Conservation (phyloP, 108 stramenopile species). For the Cyclotella atomus region DNA sequence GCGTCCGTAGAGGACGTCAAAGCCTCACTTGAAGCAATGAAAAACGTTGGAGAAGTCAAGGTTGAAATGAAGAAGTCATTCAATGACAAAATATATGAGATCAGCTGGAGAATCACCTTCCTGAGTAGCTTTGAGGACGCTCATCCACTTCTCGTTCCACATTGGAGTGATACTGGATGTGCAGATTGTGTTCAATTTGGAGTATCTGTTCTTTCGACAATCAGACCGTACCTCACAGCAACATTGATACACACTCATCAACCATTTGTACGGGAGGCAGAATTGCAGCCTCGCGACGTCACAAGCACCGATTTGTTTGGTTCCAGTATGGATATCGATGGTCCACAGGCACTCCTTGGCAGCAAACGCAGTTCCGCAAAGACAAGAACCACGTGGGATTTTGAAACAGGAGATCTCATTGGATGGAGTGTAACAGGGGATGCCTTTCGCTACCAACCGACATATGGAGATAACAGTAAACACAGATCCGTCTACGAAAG, state of each 20-base stretch:
- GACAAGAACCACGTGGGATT: constrained; percentile 79
- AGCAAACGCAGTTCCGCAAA: constrained; percentile 57
- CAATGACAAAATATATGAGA: constrained; percentile 31
- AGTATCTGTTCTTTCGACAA: constrained; percentile 33
- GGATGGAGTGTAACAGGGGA: constrained; percentile 78
- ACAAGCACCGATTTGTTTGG: constrained; percentile 52
- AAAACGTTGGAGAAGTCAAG: constrained; percentile 58
- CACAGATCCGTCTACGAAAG: constrained; percentile 58
- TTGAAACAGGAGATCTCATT: constrained; percentile 79
- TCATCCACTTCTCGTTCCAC: constrained; percentile 40
- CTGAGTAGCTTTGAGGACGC: constrained; percentile 41
- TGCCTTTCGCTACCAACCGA: constrained; percentile 78
- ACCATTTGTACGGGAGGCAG: constrained; percentile 27
- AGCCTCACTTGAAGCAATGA: constrained; percentile 48
- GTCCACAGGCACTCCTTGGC: constrained; percentile 58
- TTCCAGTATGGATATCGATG: constrained; percentile 41
- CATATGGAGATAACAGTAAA: constrained; percentile 75
- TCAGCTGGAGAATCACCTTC: constrained; percentile 69
- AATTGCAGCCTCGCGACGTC: constrained; percentile 38
- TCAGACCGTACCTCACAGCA: constrained; percentile 26
- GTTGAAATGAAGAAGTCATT: constrained; percentile 29
- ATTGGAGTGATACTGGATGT: constrained; percentile 30
- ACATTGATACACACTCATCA: constrained; percentile 16
- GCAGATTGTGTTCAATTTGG: constrained; percentile 23
- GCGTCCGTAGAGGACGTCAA: constrained; percentile 42